Conservation (phyloP, 768 basidiomycete species). For the Asterophora lycoperdoides region DNA sequence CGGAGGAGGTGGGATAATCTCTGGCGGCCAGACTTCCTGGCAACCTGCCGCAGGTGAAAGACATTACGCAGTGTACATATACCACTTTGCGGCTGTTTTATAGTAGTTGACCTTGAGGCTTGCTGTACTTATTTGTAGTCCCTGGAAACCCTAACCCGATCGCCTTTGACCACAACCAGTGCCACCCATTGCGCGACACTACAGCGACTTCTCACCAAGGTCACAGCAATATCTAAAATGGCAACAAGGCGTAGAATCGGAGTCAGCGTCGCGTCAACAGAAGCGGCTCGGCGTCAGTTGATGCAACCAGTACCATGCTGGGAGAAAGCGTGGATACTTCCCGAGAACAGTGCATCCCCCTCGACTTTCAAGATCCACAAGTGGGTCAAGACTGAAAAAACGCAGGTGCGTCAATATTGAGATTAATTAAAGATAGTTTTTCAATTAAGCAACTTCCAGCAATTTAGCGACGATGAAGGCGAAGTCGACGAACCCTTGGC, state of each 20-base stretch:
- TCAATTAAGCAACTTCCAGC: constrained; percentile 36
- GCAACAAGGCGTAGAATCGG: constrained; percentile 73
- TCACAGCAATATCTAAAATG: constrained; percentile 38
- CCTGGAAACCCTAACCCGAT: constrained; percentile 4
- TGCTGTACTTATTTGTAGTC: no score
- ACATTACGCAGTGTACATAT: no score
- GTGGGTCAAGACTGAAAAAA: constrained; percentile 79
- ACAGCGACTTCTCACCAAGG: no score
- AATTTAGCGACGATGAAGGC: constrained; percentile 85
- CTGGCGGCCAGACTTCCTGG: background rate
- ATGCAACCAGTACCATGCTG: constrained; percentile 88
- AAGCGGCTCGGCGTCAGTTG: constrained; percentile 77
- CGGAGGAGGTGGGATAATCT: constrained; percentile 39
- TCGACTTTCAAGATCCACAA: constrained; percentile 64
- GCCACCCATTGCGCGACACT: background rate
- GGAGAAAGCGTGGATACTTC: constrained; percentile 72
- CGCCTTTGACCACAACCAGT: background rate
- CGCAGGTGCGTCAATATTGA: constrained; percentile 46
- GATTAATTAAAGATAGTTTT: background rate
- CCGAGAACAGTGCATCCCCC: constrained; percentile 50
- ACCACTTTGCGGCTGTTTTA: no score
- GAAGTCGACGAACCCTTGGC: constrained; percentile 76
- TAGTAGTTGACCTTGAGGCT: no score
- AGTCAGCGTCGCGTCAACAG: constrained; percentile 70
- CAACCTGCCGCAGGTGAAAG: no score